Conservation (phyloP, 768 basidiomycete genomes). For the Mycena epipterygia region DNA sequence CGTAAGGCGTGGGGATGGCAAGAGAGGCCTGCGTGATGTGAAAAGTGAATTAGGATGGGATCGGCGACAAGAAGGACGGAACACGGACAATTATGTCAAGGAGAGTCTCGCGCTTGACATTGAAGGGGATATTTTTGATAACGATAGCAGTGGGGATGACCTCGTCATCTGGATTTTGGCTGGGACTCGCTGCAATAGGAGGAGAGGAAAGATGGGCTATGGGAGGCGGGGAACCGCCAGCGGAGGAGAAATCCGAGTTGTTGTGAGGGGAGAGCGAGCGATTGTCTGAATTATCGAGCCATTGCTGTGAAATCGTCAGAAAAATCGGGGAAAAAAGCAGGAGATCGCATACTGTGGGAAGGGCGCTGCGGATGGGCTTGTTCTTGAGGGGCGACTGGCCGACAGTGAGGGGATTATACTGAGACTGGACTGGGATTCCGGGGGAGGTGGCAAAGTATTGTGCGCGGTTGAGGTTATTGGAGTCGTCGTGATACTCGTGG, state of each 20-base stretch:
- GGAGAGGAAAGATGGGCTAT: conserved; percentile 56
- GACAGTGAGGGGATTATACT: conserved; percentile 70
- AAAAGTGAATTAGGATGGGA: conserved; percentile 30
- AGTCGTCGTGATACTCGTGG: conserved; percentile 82
- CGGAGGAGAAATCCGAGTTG: conserved; percentile 90
- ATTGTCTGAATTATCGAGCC: conserved; percentile 87
- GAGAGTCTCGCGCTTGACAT: conserved; percentile 95
- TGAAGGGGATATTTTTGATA: conserved; percentile 99
- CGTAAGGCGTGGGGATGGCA: conserved; percentile 96
- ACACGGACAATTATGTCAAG: conserved; percentile 93
- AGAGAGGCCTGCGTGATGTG: conserved; percentile 81
- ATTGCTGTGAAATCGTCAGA: conserved; percentile 70
- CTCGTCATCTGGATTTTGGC: conserved; percentile 80
- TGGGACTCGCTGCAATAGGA: conserved; percentile 64
- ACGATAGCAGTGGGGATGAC: conserved; percentile 99
- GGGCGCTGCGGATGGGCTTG: conserved; percentile 76
- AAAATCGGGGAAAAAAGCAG: conserved; percentile 36
- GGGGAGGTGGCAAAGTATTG: conserved; percentile 78
- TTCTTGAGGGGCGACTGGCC: conserved; percentile 81
- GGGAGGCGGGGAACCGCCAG: conserved; percentile 83
- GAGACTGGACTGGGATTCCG: conserved; percentile 66
- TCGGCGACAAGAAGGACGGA: conserved; percentile 30
- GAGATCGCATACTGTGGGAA: conserved; percentile 75
- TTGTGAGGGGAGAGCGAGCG: conserved; percentile 89
- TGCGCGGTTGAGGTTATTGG: conserved; percentile 77